Percentiles rank a stretch among this genome's conserved stretches.
phyloP scores from a whole-genome alignment of 2,329 filamentous ascomycete species.

The Tothia fuscella region DNA sequence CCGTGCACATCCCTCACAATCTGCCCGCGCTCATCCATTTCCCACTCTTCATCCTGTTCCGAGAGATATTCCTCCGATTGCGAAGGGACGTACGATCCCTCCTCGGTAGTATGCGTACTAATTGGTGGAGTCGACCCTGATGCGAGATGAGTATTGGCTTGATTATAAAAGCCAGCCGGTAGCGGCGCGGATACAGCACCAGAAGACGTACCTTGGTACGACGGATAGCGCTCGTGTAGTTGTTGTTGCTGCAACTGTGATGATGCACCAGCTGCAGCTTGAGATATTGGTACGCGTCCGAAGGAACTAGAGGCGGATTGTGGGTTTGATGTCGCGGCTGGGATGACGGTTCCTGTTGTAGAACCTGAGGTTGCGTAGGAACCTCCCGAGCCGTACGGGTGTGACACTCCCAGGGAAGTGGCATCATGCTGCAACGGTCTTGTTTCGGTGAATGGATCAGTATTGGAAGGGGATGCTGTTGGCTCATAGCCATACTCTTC shows the following conservation, averaged over 20 bases:
- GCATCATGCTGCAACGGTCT: background rate
- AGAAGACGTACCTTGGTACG: constrained; percentile 3
- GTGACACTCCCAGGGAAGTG: no score
- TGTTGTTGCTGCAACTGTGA: no score
- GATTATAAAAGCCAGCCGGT: constrained; percentile 3
- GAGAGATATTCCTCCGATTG: background rate
- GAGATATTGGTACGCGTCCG: background rate
- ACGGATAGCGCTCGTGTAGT: background rate
- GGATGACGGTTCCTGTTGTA: background rate
- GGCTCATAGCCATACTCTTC: constrained; percentile 1
- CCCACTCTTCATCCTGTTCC: constrained; percentile 48
- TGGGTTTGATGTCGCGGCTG: background rate
- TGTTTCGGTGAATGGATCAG: constrained; percentile 49
- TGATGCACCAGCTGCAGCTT: background rate
- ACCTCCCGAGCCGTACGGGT: no score
- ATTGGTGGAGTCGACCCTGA: background rate
- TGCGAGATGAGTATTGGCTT: constrained; percentile 1
- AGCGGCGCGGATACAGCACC: background rate
- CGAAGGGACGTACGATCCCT: no score
- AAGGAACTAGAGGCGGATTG: background rate
- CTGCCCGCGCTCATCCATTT: constrained; percentile 48
- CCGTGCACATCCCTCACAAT: constrained; percentile 51
- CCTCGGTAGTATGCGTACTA: background rate
- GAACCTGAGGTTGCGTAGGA: background rate
- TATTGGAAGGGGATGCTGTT: constrained; percentile 41